A percentile compares a stretch with the other conserved stretches of the same genome.
phyloP scores from a whole-genome alignment of 305 asterid species.

The Solanum aculeatissimum region DNA sequence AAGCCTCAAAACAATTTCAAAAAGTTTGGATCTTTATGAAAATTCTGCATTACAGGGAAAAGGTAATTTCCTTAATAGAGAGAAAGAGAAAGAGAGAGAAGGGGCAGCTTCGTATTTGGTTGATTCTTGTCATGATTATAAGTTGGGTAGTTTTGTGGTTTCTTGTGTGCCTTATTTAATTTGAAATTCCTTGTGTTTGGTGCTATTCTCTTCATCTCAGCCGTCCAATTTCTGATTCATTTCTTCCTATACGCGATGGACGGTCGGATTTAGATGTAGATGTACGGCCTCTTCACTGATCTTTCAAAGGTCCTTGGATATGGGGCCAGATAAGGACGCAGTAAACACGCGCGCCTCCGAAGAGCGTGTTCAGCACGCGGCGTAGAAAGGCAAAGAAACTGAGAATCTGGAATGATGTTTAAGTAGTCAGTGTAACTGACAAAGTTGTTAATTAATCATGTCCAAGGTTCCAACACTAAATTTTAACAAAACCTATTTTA shows the following conservation, averaged over 20 bases:
- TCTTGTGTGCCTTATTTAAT: neutral
- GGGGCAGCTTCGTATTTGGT: slow-evolving; percentile 19
- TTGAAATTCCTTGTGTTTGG: neutral
- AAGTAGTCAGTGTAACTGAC: slow-evolving; percentile 6
- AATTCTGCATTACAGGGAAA: slow-evolving; percentile 21
- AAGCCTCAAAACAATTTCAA: neutral
- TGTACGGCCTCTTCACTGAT: neutral
- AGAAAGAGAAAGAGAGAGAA: neutral
- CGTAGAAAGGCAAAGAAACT: neutral
- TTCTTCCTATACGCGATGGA: neutral
- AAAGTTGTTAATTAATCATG: slow-evolving; percentile 8
- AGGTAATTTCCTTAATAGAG: slow-evolving; percentile 1
- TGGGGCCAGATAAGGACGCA: neutral
- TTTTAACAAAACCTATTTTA: neutral
- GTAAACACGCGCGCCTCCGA: neutral
- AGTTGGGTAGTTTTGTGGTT: slow-evolving; percentile 4
- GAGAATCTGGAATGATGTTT: slow-evolving; percentile 7
- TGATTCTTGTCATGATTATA: slow-evolving; percentile 39
- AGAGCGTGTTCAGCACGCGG: neutral
- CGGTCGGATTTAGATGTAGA: neutral
- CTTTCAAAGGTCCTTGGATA: neutral
- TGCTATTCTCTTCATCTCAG: neutral
- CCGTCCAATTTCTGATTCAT: neutral
- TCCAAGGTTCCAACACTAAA: neutral
- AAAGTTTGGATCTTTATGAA: slow-evolving; percentile 6